Conservation (phyloP, 495 filamentous ascomycete species). For the Neurospora tetrasperma region DNA sequence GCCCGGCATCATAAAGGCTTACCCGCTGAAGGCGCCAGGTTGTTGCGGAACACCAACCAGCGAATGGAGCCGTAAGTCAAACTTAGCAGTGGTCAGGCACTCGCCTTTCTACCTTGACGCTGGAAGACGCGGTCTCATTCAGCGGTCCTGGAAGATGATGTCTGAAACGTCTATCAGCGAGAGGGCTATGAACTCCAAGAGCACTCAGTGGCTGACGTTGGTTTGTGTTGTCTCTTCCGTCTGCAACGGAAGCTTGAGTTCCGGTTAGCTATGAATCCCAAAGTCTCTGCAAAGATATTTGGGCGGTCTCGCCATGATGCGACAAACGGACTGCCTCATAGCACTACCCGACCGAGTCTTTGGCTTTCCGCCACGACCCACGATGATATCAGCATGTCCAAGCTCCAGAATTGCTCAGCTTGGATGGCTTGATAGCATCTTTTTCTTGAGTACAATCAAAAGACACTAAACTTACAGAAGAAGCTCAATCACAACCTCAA, state of each 20-base stretch:
- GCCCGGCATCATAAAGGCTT: neutral
- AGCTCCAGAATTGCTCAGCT: neutral
- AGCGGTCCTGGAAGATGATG: neutral
- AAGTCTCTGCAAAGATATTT: neutral
- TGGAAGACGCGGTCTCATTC: neutral
- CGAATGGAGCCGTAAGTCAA: neutral
- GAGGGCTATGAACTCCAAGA: neutral
- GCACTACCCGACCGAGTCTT: neutral
- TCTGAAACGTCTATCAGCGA: neutral
- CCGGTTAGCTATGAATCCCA: too few species aligned
- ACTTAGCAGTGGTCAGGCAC: neutral
- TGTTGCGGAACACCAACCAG: neutral
- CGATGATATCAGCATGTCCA: neutral
- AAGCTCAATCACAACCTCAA: neutral
- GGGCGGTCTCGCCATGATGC: neutral
- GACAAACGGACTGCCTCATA: neutral
- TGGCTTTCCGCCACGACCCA: neutral
- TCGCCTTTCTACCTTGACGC: neutral
- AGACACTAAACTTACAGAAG: neutral
- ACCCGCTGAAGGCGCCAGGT: neutral
- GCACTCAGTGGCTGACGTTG: neutral
- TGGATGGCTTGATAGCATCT: neutral
- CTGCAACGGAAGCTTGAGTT: neutral
- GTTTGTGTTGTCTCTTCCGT: neutral
- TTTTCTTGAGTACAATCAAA: neutral